These are phyloP conservation scores for Phytophthora pisi DNA, from an alignment of 352 stramenopile species.

Conservation along the genomic window DNA sequence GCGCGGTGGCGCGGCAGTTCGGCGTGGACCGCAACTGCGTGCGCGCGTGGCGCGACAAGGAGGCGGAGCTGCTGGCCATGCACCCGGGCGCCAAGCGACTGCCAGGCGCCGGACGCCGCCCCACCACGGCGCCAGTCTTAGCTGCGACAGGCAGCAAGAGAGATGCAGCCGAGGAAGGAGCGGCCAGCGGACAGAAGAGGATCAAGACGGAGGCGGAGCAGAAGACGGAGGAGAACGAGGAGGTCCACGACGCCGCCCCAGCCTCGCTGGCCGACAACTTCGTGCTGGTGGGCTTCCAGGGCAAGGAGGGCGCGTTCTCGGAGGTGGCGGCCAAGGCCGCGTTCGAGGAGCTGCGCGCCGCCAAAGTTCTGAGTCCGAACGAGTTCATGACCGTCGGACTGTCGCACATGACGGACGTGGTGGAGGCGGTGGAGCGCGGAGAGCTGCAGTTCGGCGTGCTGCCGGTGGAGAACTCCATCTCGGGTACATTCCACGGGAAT, in stretches of 20 bases:
- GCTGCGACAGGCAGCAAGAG: conserved; percentile 4
- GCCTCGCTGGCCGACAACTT: conserved; percentile 32
- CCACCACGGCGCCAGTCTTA: neutral
- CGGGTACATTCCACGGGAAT: conserved; percentile 76
- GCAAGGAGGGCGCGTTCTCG: conserved; percentile 75
- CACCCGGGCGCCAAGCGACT: conserved; percentile 61
- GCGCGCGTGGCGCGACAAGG: conserved; percentile 68
- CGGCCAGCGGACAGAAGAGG: conserved; percentile 1
- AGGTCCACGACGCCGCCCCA: neutral
- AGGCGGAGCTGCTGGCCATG: conserved; percentile 58
- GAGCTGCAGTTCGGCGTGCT: conserved; percentile 68
- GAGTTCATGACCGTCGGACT: conserved; percentile 72
- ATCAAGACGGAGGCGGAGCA: conserved; percentile 7
- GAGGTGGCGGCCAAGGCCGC: conserved; percentile 60
- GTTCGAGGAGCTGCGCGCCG: conserved; percentile 66
- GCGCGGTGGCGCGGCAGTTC: conserved; percentile 61
- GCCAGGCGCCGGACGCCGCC: conserved; percentile 55
- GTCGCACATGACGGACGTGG: conserved; percentile 56
- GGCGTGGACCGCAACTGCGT: conserved; percentile 81
- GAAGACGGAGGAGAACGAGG: neutral
- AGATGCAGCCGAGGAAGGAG: neutral
- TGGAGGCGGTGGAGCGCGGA: conserved; percentile 62
- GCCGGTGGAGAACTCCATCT: conserved; percentile 77
- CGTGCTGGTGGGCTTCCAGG: conserved; percentile 71
- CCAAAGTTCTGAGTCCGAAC: conserved; percentile 43